phyloP scores from a whole-genome alignment of 805 yeast species.

The Candida ascalaphidarum region DNA sequence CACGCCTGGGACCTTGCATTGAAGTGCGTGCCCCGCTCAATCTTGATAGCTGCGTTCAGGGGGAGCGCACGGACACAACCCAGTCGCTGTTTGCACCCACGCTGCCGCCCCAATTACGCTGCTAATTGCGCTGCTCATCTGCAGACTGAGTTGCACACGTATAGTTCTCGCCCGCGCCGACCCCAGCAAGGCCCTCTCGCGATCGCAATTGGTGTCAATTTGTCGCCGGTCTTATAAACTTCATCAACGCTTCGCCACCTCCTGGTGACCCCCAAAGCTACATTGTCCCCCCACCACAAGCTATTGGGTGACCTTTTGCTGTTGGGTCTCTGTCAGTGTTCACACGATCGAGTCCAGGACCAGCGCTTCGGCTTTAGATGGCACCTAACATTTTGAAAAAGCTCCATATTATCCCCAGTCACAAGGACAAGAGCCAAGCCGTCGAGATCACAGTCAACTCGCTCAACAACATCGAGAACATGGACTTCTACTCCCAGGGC shows the following conservation, averaged over 20 bases:
- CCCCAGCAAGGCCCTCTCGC: background rate
- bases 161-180: no score
- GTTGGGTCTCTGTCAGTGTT: no score
- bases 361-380: constrained; percentile 4
- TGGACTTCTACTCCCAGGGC: constrained; percentile 4
- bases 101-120: background rate
- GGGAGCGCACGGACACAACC: background rate
- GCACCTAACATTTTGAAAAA: constrained; percentile 22
- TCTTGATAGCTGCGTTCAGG: background rate
- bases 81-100: background rate
- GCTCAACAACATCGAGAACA: constrained; percentile 7
- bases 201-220: background rate
- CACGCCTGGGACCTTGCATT: background rate
- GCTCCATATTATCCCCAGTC: constrained; percentile 16
- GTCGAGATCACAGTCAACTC: constrained; percentile 8
- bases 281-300: background rate
- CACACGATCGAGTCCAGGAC: no score
- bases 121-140: no score
- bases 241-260: background rate
- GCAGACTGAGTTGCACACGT: no score
- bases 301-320: no score
- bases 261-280: background rate
- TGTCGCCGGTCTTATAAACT: background rate
- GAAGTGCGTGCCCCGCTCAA: background rate
- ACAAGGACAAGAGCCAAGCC: no score